Evolutionary conservation across 805 yeast genomes (phyloP).

Genomic region (Brettanomyces sp.): DNA sequence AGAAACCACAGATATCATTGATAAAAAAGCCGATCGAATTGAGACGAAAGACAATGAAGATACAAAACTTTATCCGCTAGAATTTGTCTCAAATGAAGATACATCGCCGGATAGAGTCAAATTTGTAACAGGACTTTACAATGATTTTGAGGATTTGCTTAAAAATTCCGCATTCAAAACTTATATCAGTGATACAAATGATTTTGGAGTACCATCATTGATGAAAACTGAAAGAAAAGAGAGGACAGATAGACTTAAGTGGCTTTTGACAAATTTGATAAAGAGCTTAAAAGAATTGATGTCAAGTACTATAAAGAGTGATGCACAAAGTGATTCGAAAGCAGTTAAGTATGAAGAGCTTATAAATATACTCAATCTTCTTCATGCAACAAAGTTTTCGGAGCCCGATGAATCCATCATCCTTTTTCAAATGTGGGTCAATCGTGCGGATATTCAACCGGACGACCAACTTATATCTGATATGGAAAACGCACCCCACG

Average conservation of each 20-base stretch:
- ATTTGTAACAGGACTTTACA: slow-evolving; percentile 43
- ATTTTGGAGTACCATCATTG: too few relatives aligned
- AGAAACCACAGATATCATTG: slow-evolving; percentile 7
- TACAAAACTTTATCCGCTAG: slow-evolving; percentile 26
- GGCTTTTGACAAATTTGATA: slow-evolving; percentile 15
- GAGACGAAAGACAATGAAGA: background rate
- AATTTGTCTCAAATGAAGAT: slow-evolving; percentile 26
- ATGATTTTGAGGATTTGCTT: slow-evolving; percentile 41
- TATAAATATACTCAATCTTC: slow-evolving; percentile 45
- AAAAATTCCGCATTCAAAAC: slow-evolving; percentile 32
- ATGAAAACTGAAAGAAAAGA: slow-evolving; percentile 23
- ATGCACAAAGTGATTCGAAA: slow-evolving; percentile 10
- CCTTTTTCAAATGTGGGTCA: slow-evolving; percentile 51
- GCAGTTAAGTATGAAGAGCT: slow-evolving; percentile 29
- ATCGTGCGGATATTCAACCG: slow-evolving; percentile 62
- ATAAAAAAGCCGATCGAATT: background rate
- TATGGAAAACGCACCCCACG: slow-evolving; percentile 26
- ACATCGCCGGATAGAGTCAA: slow-evolving; percentile 32
- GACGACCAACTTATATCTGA: slow-evolving; percentile 40
- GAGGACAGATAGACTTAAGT: slow-evolving; percentile 27
- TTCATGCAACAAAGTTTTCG: slow-evolving; percentile 43
- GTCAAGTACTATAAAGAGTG: slow-evolving; percentile 16
- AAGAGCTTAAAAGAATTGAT: slow-evolving; percentile 26
- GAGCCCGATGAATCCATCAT: slow-evolving; percentile 33
- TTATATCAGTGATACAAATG: slow-evolving; percentile 8